A percentile compares a stretch with the other conserved stretches of the same genome.
These are phyloP conservation scores for Jatropha podagrica DNA, from an alignment of 441 rosid species.

Conservation along the genomic window DNA sequence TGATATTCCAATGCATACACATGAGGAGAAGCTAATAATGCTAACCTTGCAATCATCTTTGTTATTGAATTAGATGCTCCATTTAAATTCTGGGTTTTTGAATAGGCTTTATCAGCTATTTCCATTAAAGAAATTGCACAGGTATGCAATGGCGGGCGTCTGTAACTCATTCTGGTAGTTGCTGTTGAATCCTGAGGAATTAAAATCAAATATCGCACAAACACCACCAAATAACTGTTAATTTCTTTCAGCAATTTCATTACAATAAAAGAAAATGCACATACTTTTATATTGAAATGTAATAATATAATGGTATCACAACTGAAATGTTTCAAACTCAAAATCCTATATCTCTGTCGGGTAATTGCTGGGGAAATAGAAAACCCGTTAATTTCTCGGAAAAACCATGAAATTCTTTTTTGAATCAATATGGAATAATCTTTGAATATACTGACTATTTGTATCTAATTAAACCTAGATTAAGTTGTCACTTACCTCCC, in stretches of 20 bases:
- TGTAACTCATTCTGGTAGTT: slow-evolving; percentile 25
- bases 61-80: slow-evolving; percentile 34
- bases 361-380: no score
- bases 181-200: slow-evolving; percentile 33
- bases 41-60: slow-evolving; percentile 24
- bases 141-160: slow-evolving; percentile 64
- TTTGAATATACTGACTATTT: no score
- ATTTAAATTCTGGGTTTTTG: slow-evolving; percentile 31
- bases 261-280: no score
- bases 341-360: neutral
- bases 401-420: no score
- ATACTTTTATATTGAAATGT: no score
- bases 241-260: no score
- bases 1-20: slow-evolving; percentile 34
- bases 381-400: no score
- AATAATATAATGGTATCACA: no score
- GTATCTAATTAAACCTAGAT: no score
- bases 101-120: slow-evolving; percentile 35
- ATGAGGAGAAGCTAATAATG: slow-evolving; percentile 27
- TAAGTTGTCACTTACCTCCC: no score
- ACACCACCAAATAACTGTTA: no score
- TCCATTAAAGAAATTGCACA: slow-evolving; percentile 41
- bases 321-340: no score
- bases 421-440: neutral
- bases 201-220: neutral